Base-by-base conservation (phyloP, 2,329 filamentous ascomycete species). In the Pseudocercospora macadamiae region DNA sequence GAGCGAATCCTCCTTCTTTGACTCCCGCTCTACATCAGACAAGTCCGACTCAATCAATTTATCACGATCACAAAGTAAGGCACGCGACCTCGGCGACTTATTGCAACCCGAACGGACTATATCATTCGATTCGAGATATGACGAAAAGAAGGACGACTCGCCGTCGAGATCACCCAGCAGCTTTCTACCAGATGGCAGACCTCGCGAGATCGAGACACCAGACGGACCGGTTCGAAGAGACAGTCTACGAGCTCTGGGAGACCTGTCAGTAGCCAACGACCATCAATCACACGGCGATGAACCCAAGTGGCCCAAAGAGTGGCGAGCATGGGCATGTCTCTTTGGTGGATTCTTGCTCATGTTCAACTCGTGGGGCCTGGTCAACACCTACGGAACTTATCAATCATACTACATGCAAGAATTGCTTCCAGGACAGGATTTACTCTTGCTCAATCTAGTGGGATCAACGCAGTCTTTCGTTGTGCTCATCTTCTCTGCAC, bases 311-410 rank as follows among this genome's bases (percentile, higher is more conserved):
- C 80, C 79, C 1, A 71, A 59, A 23, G 70, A 73, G 44, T 79
- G 77, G 77, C 70, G 74, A 59, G 74, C 80, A 12, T 82, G 79
- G 59, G 64, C 71, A 5, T 76, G 75, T 54, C 70, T 80, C 55
- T 64, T 79, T 3, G 78, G 76, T 21, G 79, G 80, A 60, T 82
- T 81, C 68, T 74, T 80, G 56, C 76, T 81, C 55, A 82, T 82
- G 80, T 70, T 70, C 65, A 69, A 70, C 52, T 70, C 68, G 25
- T 71, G 68, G 68, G 67, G 67, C 18, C 55, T 80, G 1, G 77
- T 81, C 28, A 81, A 80, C 60, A 76, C 78, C 4, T 82, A 79
- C 57, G 80, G 80, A 34, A 81, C 79, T 3, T 82, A 78, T 68
- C 72, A 77, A 1, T 80, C 78, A 1, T 81, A 76, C 68, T 82